These are phyloP conservation scores for Cryphonectria naterciae DNA, from an alignment of 2,329 filamentous ascomycete species.

Conservation along the genomic window DNA sequence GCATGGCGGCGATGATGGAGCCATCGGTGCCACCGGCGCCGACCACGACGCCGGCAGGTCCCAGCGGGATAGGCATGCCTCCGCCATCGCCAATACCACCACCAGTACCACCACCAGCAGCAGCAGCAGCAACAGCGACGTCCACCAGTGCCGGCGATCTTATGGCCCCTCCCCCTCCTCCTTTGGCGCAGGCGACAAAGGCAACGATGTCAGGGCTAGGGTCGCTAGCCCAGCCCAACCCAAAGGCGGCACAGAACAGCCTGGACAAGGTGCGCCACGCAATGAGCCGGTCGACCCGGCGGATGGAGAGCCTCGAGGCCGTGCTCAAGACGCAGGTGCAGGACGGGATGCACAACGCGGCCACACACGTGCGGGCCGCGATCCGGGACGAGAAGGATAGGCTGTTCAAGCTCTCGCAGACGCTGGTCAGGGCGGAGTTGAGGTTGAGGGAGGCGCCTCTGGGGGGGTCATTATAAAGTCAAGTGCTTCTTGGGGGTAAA, in stretches of 20 bases:
- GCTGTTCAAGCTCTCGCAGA: slow-evolving; percentile 26
- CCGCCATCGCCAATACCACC: neutral
- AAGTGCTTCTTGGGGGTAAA: neutral
- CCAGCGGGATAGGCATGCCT: neutral
- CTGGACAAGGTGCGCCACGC: slow-evolving; percentile 27
- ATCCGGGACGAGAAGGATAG: slow-evolving; percentile 26
- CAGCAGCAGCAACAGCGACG: neutral
- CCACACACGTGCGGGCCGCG: slow-evolving; percentile 24
- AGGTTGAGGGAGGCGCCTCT: slow-evolving; percentile 21
- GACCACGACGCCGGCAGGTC: neutral
- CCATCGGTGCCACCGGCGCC: neutral
- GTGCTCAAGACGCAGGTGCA: slow-evolving; percentile 28
- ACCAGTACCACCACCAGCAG: neutral
- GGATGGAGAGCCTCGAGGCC: slow-evolving; percentile 26
- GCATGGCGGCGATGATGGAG: slow-evolving; percentile 10
- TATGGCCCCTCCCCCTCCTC: neutral
- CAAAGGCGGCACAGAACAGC: slow-evolving; percentile 26
- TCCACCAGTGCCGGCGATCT: neutral
- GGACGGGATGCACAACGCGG: slow-evolving; percentile 29
- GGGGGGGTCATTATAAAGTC: neutral
- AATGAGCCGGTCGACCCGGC: slow-evolving; percentile 25
- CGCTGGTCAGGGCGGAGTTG: slow-evolving; percentile 26
- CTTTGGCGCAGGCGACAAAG: neutral
- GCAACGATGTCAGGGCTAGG: neutral
- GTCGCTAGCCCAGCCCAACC: neutral